Evolutionary conservation across 2,329 filamentous ascomycete species (phyloP).

Genomic region (Mycosphaerella arachidis): DNA sequence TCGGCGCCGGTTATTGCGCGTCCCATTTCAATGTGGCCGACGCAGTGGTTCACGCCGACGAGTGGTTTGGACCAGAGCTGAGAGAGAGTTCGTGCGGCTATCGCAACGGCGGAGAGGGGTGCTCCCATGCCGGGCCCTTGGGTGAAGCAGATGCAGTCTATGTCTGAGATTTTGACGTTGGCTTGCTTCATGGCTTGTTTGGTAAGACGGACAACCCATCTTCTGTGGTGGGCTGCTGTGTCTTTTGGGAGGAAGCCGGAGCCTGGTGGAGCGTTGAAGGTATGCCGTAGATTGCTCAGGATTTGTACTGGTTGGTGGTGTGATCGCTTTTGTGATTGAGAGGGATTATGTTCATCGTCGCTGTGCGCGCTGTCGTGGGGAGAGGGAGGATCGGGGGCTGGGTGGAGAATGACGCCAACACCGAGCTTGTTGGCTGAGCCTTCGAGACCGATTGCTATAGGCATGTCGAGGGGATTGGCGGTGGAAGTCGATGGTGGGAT

Average conservation of each 20-base stretch:
- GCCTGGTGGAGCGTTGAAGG: slow-evolving; percentile 85
- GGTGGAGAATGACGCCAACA: slow-evolving; percentile 84
- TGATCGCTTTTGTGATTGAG: slow-evolving; percentile 11
- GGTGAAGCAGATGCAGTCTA: slow-evolving; percentile 94
- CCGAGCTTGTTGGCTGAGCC: slow-evolving; percentile 98
- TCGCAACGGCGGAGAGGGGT: slow-evolving; percentile 77
- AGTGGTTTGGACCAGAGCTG: slow-evolving; percentile 85
- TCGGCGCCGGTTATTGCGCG: slow-evolving; percentile 82
- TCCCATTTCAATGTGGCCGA: slow-evolving; percentile 99
- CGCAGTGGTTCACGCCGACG: slow-evolving; percentile 95
- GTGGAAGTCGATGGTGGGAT: neutral
- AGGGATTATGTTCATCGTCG: slow-evolving; percentile 24
- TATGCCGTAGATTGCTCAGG: slow-evolving; percentile 91
- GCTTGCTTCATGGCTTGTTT: slow-evolving; percentile 73
- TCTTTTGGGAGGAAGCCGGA: slow-evolving; percentile 96
- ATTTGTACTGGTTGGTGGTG: slow-evolving; percentile 54
- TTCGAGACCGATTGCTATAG: slow-evolving; percentile 71
- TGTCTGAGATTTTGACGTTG: slow-evolving; percentile 55
- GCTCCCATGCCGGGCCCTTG: slow-evolving; percentile 95
- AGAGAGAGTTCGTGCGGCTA: slow-evolving; percentile 75
- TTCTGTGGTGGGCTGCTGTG: slow-evolving; percentile 85
- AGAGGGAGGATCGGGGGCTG: slow-evolving; percentile 32
- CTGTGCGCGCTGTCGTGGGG: slow-evolving; percentile 34
- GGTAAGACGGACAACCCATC: slow-evolving; percentile 77
- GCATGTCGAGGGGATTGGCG: slow-evolving; percentile 25